Evolutionary conservation across 768 basidiomycete genomes (phyloP).

Genomic region (Podaxis mareebaensis): DNA sequence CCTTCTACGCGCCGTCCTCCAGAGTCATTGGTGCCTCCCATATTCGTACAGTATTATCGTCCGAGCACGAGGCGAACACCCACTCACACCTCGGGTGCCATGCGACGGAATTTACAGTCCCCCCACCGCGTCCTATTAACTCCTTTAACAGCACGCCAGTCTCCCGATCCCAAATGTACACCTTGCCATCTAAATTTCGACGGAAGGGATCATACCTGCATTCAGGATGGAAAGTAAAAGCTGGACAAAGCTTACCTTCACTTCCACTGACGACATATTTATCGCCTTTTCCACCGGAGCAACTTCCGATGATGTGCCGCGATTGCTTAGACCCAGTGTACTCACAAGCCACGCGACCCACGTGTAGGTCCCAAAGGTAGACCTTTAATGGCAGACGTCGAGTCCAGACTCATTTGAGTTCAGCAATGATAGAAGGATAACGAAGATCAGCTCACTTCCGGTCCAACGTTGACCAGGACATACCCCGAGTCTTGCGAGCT

Average conservation of each 20-base stretch:
- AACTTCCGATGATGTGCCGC: neutral
- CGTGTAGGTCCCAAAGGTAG: neutral
- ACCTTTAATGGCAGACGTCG: neutral
- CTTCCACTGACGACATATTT: neutral
- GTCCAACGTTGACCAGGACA: neutral
- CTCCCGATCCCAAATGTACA: neutral
- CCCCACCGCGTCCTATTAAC: neutral
- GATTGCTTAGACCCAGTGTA: neutral
- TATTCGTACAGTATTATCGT: neutral
- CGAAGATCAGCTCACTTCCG: neutral
- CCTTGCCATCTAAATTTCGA: too few species aligned
- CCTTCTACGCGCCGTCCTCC: too few species aligned
- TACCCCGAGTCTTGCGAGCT: neutral
- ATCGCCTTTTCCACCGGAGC: neutral
- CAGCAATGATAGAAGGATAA: neutral
- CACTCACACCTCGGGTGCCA: neutral
- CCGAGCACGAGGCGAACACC: neutral
- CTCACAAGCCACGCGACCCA: neutral
- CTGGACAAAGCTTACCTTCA: neutral
- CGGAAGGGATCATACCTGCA: too few species aligned
- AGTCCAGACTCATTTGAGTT: neutral
- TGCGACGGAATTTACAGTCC: neutral
- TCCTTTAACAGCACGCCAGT: neutral
- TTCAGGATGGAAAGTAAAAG: too few species aligned
- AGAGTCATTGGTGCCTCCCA: neutral